Evolutionary conservation across 352 stramenopile species (phyloP).

Genomic region (Globisporangium abappressorium): DNA sequence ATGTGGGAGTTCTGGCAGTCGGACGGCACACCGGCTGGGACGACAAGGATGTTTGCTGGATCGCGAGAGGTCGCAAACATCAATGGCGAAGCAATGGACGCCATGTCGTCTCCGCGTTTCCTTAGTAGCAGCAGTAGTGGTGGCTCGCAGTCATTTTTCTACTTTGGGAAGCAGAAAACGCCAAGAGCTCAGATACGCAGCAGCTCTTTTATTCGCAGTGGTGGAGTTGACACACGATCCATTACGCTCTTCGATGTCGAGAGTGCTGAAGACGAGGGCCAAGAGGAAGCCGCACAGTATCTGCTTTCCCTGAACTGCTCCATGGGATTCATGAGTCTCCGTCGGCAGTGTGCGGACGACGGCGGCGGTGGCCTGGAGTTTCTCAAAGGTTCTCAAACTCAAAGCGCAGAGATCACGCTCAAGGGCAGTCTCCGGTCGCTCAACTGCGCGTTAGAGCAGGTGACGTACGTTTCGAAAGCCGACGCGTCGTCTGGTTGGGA

Average conservation of each 20-base stretch:
- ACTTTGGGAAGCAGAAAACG: constrained; percentile 19
- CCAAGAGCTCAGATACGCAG: background rate
- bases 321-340: constrained; percentile 37
- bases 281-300: constrained; percentile 12
- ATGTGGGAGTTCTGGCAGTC: constrained; percentile 53
- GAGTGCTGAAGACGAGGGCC: background rate
- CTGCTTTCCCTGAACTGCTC: constrained; percentile 31
- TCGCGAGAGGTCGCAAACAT: constrained; percentile 33
- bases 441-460: constrained; percentile 49
- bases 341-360: constrained; percentile 12
- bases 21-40: constrained; percentile 42
- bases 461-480: constrained; percentile 41
- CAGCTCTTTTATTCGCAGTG: background rate
- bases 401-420: constrained; percentile 18
- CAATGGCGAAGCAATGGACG: constrained; percentile 32
- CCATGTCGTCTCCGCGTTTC: constrained; percentile 15
- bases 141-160: constrained; percentile 21
- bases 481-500: constrained; percentile 29
- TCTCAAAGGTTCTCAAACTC: background rate
- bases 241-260: constrained; percentile 41
- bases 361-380: constrained; percentile 7
- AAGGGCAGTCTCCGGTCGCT: constrained; percentile 29
- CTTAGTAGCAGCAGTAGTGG: background rate
- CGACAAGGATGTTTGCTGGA: constrained; percentile 28
- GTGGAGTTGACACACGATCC: constrained; percentile 20